Conservation (phyloP, 2,329 filamentous ascomycete species). For the Microcyclospora pomicola region DNA sequence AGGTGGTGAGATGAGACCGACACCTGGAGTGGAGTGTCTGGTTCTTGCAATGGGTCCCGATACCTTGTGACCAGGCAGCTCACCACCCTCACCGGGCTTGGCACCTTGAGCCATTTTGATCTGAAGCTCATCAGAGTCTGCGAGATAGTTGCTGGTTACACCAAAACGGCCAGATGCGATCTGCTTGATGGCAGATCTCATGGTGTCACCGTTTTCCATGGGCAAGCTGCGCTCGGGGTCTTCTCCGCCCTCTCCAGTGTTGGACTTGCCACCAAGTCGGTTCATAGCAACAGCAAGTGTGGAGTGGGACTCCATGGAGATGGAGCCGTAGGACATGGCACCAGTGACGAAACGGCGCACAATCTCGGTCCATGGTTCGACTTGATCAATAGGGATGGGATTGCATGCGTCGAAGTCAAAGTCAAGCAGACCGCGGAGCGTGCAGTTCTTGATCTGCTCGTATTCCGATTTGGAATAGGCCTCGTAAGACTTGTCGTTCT, state of each 20-base stretch:
- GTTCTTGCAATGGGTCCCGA: constrained; percentile 87
- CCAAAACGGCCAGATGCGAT: constrained; percentile 92
- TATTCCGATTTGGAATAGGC: constrained; percentile 88
- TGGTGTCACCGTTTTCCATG: constrained; percentile 84
- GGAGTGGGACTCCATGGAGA: constrained; percentile 96
- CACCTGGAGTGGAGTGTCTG: constrained; percentile 88
- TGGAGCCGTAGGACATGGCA: constrained; percentile 97
- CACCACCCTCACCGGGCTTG: constrained; percentile 94
- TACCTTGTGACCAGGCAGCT: constrained; percentile 93
- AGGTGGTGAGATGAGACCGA: constrained; percentile 88
- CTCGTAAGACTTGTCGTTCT: constrained; percentile 98
- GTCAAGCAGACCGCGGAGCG: constrained; percentile 81
- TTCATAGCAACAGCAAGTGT: constrained; percentile 96
- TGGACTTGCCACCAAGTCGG: constrained; percentile 87
- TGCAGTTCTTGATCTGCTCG: constrained; percentile 93
- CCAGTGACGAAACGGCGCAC: constrained; percentile 92
- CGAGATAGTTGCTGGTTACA: constrained; percentile 87
- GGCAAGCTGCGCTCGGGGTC: constrained; percentile 79
- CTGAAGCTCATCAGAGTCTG: constrained; percentile 89
- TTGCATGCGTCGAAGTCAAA: constrained; percentile 84
- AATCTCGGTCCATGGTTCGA: constrained; percentile 96
- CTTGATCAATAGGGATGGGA: constrained; percentile 85
- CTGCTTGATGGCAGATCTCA: constrained; percentile 96
- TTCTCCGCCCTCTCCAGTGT: constrained; percentile 94
- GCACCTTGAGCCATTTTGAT: constrained; percentile 99